Percentiles rank a stretch among this genome's conserved stretches.
phyloP scores from a whole-genome alignment of 371 early-diverging fungal genomes.

The Rhizopus microsporus region DNA sequence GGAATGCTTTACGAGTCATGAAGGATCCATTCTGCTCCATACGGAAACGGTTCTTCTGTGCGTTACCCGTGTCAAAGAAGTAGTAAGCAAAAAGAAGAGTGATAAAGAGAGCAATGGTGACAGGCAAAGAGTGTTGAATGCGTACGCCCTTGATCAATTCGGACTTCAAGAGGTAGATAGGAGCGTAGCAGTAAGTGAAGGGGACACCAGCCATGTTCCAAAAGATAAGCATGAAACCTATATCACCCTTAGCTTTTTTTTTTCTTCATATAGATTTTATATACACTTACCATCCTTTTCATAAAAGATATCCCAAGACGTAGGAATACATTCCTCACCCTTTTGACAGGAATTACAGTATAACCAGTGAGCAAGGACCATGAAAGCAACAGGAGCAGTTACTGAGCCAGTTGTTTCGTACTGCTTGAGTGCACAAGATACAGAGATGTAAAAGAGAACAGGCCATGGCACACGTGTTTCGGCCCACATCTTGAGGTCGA shows the following conservation, averaged over 20 bases:
- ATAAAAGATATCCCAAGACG: constrained; percentile 71
- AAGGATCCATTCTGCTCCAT: constrained; percentile 69
- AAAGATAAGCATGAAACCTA: constrained; percentile 64
- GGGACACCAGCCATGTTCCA: constrained; percentile 67
- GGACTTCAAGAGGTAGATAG: constrained; percentile 55
- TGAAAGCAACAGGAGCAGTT: constrained; percentile 68
- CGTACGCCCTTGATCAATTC: constrained; percentile 40
- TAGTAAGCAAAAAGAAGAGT: constrained; percentile 50
- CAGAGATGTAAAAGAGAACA: constrained; percentile 68
- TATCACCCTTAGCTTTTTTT: not conserved
- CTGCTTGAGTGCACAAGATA: constrained; percentile 71
- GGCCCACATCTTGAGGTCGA: constrained; percentile 87
- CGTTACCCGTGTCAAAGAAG: constrained; percentile 72
- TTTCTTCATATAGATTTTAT: not conserved
- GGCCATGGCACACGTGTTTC: constrained; percentile 82
- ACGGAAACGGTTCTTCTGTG: constrained; percentile 89
- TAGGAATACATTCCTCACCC: constrained; percentile 78
- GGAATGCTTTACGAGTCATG: constrained; percentile 60
- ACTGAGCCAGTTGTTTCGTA: constrained; percentile 63
- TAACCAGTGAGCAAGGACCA: constrained; percentile 75
- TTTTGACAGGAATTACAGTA: constrained; percentile 76
- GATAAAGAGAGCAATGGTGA: constrained; percentile 42
- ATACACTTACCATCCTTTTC: constrained; percentile 55
- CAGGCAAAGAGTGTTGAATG: constrained; percentile 43
- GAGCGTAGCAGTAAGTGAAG: constrained; percentile 61